Evolutionary conservation across 2,329 filamentous ascomycete genomes (phyloP).

Genomic region (Calonectria honghensis): DNA sequence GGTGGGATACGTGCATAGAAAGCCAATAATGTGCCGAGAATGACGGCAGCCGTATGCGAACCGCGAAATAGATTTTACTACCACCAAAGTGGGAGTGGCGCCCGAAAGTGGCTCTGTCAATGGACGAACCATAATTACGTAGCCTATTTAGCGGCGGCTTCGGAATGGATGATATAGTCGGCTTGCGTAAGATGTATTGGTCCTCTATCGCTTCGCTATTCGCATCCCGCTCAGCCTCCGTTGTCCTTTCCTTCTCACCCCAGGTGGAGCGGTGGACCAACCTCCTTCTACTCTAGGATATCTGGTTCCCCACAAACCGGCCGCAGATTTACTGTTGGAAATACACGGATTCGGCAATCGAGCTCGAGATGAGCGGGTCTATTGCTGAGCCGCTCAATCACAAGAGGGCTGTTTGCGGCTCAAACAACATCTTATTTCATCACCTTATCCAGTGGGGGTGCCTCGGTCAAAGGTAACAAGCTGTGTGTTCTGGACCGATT

Average conservation of each 20-base stretch:
- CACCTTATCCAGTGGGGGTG: too few relatives aligned
- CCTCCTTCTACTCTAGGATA: not conserved
- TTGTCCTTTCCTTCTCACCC: not conserved
- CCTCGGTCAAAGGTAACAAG: not conserved
- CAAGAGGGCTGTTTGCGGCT: not conserved
- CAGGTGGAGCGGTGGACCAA: not conserved
- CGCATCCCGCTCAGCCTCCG: not conserved
- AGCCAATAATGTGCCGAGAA: slow-evolving; percentile 5
- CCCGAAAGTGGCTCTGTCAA: not conserved
- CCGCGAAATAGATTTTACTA: slow-evolving; percentile 15
- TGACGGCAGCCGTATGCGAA: not conserved
- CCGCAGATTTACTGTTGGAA: not conserved
- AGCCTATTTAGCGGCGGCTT: not conserved
- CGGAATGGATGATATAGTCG: not conserved
- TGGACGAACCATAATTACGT: slow-evolving; percentile 3
- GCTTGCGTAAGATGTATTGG: too few relatives aligned
- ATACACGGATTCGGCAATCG: not conserved
- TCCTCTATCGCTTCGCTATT: not conserved
- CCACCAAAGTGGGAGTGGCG: not conserved
- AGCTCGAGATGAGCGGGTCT: not conserved
- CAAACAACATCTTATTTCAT: not conserved
- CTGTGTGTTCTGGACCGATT: slow-evolving; percentile 2
- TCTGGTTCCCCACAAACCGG: not conserved
- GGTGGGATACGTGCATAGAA: not conserved
- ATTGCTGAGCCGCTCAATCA: not conserved